These are phyloP conservation scores for Claviceps maximensis DNA, from an alignment of 2,329 filamentous ascomycete genomes.

Conservation along the genomic window DNA sequence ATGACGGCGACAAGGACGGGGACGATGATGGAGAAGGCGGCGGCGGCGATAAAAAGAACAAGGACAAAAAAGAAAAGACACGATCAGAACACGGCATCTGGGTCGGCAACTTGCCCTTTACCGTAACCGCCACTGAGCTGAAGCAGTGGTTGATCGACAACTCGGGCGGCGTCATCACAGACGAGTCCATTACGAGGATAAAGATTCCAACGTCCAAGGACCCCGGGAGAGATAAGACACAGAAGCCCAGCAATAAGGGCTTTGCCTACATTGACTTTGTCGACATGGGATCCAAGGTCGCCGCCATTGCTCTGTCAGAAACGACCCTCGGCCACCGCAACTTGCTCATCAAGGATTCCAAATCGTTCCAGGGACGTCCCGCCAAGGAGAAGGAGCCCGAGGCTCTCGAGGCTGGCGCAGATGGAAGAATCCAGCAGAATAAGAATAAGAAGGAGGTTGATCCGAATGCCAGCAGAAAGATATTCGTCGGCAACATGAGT, in stretches of 20 bases:
- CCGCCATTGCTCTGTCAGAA: constrained; percentile 80
- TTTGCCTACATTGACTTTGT: constrained; percentile 95
- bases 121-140: constrained; percentile 58
- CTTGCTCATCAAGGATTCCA: constrained; percentile 86
- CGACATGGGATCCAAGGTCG: constrained; percentile 52
- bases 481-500: constrained; percentile 85
- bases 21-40: constrained; percentile 21
- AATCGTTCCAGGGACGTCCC: constrained; percentile 80
- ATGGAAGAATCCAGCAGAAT: constrained; percentile 16
- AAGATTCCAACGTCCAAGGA: constrained; percentile 60
- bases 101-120: constrained; percentile 93
- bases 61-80: constrained; percentile 31
- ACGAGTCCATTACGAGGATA: constrained; percentile 67
- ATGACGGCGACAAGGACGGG: constrained; percentile 21
- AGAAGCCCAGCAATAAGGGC: constrained; percentile 57
- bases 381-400: constrained; percentile 40
- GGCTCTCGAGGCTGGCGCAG: constrained; percentile 14
- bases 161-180: constrained; percentile 50
- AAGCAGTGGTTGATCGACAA: constrained; percentile 67
- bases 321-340: constrained; percentile 62
- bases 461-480: constrained; percentile 57
- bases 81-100: constrained; percentile 79
- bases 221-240: constrained; percentile 19
- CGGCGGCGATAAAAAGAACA: constrained; percentile 23
- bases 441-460: constrained; percentile 21